Evolutionary conservation across 1,284 basidiomycete species (phyloP), one percentile per base, ranked within the genome.

Genomic region (Phaffia rhodozyma): DNA sequence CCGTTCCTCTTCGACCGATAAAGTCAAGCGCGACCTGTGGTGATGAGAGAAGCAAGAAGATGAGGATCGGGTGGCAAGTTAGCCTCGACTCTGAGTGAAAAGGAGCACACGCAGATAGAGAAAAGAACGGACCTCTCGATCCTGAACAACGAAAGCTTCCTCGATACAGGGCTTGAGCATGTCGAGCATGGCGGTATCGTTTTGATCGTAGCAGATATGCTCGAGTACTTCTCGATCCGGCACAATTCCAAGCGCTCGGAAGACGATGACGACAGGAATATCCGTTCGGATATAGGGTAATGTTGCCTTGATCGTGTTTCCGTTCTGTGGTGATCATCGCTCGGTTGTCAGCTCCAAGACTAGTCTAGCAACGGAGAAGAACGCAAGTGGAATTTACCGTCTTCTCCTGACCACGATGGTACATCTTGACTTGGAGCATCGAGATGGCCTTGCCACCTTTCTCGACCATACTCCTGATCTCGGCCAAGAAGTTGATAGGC

Each of bases 161-260:
- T 98, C 94, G 65, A 99, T 93, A 78, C 92, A 97, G 2, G 96
- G 94, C 73, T 97, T 97, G 71, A 99, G 79, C 89, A 97, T 92
- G 75, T 99, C 94, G 64, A 97, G 82, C 86, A 98, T 91, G 70
- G 92, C 89, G 6, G 86, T 83, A 72, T 99, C 94, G 75, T 92
- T 86, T 80, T 89, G 86, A 76, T 98, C 94, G 77, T 97, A 98
- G 76, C 93, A 97, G 69, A 99, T 97, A 74, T 97, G 96, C 73
- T 93, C 90, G 67, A 99, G 83, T 64, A 99, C 94, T 72, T 98
- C 96, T 66, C 91, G 86, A 74, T 99, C 94, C 50, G 94, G 94
- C 55, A 97, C 93, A 70, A 99, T 92, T 69, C 94, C 94, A 64
- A 99, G 84, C 1, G 90, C 94, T 71, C 94, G 88, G 80, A 99